Base-by-base conservation (phyloP, 768 basidiomycete species). In the Fibroporia radiculosa region DNA sequence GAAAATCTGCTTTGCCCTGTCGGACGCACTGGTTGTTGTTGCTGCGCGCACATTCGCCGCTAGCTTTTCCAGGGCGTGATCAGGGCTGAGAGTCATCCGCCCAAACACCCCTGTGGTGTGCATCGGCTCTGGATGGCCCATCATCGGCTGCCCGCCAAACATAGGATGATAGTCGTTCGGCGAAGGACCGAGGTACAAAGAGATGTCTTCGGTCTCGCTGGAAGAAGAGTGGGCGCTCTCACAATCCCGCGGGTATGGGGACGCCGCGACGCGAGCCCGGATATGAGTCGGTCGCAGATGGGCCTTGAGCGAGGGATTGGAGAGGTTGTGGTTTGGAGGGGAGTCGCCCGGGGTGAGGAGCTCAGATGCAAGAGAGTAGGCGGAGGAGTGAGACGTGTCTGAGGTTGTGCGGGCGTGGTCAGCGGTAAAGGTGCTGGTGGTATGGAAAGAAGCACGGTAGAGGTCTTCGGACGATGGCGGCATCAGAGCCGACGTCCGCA, bases 1-100 rank as follows among this genome's bases (percentile, higher is more conserved):
- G 57, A 93, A 93, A 56, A 91, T 90, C 65, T 91, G 87, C 57
- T 91, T 91, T 42, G 90, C 89, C 57, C 90, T 69, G 63, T 93
- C 90, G 10, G 89, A 91, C 40, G 90, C 89, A 57, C 85, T 90
- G 29, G 89, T 91, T 6, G 89, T 93, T 2, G 89, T 92, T 11
- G 90, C 90, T 34, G 84, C 83, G 40, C 89, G 80, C 27, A 91
- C 87, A 55, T 88, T 90, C 33, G 81, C 83, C 3, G 90, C 89
- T 45, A 91, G 71, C 67, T 90, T 89, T 66, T 91, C 88, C 44
- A 92, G 72, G 5, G 77, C 78, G 51, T 86, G 82, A 66, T 90
- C 89, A 35, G 80, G 73, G 52, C 72, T 78, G 61, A 91, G 64
- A 16, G 80, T 73, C 82, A 89, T 83, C 50, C 86, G 69, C 32